phyloP scores from a whole-genome alignment of 306 rosid genomes.

The Fagus sylvatica region DNA sequence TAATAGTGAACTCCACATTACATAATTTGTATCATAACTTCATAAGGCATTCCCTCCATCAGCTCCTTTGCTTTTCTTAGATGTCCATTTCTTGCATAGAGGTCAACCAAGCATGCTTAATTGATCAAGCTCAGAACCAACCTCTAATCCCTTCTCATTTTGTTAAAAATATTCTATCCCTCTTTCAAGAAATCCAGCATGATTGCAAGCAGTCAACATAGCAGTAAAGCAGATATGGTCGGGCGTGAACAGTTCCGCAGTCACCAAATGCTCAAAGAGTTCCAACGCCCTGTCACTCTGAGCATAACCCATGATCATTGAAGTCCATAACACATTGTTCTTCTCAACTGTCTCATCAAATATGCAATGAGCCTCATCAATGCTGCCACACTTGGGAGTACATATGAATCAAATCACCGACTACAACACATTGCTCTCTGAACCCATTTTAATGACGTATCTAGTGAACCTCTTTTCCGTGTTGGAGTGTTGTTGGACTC shows the following conservation, averaged over 20 bases:
- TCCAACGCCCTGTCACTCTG: too few species aligned
- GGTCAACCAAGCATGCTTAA: conserved; percentile 69
- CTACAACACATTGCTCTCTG: too few species aligned
- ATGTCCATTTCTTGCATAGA: conserved; percentile 62
- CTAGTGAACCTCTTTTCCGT: too few species aligned
- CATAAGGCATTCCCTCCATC: conserved; percentile 57
- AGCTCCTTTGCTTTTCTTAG: conserved; percentile 54
- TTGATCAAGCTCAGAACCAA: conserved; percentile 50
- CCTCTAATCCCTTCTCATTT: conserved; percentile 42
- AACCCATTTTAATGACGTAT: too few species aligned
- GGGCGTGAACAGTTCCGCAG: conserved; percentile 14
- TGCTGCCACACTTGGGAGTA: too few species aligned
- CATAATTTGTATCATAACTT: conserved; percentile 35
- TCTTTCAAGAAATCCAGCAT: conserved; percentile 56
- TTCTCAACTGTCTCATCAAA: too few species aligned
- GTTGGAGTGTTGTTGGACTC: too few species aligned
- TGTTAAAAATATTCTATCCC: conserved; percentile 51
- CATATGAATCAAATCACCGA: too few species aligned
- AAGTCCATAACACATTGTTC: too few species aligned
- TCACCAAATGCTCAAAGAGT: too few species aligned
- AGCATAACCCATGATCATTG: too few species aligned
- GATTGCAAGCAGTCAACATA: conserved; percentile 64
- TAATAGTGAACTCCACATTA: conserved; percentile 43
- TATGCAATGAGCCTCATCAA: too few species aligned
- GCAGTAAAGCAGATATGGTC: conserved; percentile 60